A percentile compares a stretch with the other conserved stretches of the same genome.
These are phyloP conservation scores for Aspergillus aculeatinus DNA, from an alignment of 2,329 filamentous ascomycete species.

Conservation along the genomic window DNA sequence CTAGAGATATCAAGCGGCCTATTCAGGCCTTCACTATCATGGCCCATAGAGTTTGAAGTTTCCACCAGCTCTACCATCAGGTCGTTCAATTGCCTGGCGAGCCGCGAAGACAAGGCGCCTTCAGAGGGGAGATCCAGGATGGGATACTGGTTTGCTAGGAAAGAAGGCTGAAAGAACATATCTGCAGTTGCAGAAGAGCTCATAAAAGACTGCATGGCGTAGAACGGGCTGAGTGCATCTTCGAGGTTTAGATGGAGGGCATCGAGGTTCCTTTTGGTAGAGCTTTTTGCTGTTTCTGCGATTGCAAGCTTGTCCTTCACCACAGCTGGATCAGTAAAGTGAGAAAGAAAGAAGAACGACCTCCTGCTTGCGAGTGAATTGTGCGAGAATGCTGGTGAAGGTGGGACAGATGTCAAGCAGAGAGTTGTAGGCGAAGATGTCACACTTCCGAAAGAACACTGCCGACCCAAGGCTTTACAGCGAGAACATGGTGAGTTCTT, in stretches of 20 bases:
- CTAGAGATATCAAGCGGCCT: conserved; percentile 18
- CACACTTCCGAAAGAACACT: conserved; percentile 21
- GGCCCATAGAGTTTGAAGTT: conserved; percentile 29
- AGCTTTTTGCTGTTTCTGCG: conserved; percentile 31
- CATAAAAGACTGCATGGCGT: conserved; percentile 18
- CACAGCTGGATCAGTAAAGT: conserved; percentile 29
- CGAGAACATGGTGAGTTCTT: conserved; percentile 26
- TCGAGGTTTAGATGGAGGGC: conserved; percentile 28
- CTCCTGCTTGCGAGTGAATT: background rate
- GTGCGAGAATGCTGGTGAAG: conserved; percentile 8
- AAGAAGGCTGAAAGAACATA: conserved; percentile 14
- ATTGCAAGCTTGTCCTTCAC: conserved; percentile 31
- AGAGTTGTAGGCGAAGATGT: conserved; percentile 2
- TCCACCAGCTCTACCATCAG: conserved; percentile 28
- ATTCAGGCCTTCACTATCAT: background rate
- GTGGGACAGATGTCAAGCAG: conserved; percentile 1
- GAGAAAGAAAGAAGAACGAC: conserved; percentile 30
- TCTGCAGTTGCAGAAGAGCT: conserved; percentile 13
- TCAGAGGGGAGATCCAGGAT: conserved; percentile 18
- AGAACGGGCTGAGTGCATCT: conserved; percentile 25
- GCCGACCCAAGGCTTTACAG: conserved; percentile 20
- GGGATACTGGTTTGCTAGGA: conserved; percentile 17
- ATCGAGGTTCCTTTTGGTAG: conserved; percentile 28
- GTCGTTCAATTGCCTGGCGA: conserved; percentile 27
- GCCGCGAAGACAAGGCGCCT: conserved; percentile 14